phyloP scores from a whole-genome alignment of 1,284 basidiomycete species.

The Cerrena zonata region DNA sequence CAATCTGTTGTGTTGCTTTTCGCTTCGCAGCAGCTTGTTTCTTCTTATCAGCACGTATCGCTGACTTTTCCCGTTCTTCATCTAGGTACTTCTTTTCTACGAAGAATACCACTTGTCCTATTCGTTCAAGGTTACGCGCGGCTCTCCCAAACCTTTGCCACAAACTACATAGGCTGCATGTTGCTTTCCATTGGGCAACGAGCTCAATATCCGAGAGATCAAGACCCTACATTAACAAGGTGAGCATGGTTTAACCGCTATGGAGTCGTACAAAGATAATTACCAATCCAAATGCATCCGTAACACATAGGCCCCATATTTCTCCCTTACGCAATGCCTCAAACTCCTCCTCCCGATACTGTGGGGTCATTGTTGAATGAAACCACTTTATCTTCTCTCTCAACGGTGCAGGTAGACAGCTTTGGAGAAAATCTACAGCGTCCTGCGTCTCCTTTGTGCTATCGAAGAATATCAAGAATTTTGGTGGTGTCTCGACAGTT shows the following conservation, averaged over 20 bases:
- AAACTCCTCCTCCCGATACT: background rate
- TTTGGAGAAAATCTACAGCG: background rate
- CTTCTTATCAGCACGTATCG: background rate
- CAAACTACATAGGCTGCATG: background rate
- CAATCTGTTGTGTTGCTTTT: background rate
- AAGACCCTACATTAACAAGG: background rate
- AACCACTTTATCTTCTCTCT: background rate
- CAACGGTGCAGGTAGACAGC: background rate
- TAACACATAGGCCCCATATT: background rate
- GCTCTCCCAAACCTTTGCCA: background rate
- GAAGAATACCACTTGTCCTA: background rate
- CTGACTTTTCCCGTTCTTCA: background rate
- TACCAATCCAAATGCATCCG: background rate
- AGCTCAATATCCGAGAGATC: background rate
- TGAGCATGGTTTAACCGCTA: background rate
- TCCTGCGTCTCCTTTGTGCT: background rate
- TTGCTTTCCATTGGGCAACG: background rate
- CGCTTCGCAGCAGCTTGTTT: background rate
- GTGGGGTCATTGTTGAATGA: background rate
- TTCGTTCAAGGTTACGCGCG: background rate
- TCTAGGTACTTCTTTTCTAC: background rate
- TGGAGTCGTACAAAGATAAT: background rate
- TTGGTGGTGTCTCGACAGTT: background rate
- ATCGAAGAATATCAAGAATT: background rate
- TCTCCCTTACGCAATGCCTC: background rate